These are phyloP conservation scores for Xylariaceae sp. DNA, from an alignment of 2,329 filamentous ascomycete species.

Conservation along the genomic window DNA sequence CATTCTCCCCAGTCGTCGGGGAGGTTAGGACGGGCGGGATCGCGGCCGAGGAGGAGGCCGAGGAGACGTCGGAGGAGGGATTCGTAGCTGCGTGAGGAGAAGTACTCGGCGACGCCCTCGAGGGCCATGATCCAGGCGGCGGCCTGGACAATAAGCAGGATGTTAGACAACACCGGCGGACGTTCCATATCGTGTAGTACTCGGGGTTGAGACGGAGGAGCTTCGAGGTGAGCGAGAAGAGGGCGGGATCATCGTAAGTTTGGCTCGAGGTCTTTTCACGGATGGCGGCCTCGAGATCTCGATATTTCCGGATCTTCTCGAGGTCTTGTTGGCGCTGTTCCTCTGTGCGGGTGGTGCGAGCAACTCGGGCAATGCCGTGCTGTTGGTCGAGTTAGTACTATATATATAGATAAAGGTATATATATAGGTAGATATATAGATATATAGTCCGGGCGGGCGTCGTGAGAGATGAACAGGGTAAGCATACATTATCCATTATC, in stretches of 20 bases:
- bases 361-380: conserved; percentile 77
- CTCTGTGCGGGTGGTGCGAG: conserved; percentile 54
- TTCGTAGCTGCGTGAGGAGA: conserved; percentile 50
- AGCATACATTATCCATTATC: conserved; percentile 25
- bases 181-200: conserved; percentile 89
- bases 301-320: conserved; percentile 71
- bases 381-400: conserved; percentile 35
- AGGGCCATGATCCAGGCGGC: conserved; percentile 41
- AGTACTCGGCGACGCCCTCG: conserved; percentile 50
- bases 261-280: conserved; percentile 51
- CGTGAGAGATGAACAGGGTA: background rate
- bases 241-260: conserved; percentile 44
- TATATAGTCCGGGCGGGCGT: background rate
- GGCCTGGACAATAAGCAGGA: conserved; percentile 52
- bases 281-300: conserved; percentile 61
- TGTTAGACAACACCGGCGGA: conserved; percentile 66
- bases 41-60: conserved; percentile 46
- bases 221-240: conserved; percentile 64
- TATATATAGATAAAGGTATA: background rate
- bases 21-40: conserved; percentile 42
- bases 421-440: background rate
- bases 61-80: conserved; percentile 59
- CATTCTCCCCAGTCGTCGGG: conserved; percentile 49
- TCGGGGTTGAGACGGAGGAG: conserved; percentile 75
- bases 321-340: conserved; percentile 66